A percentile compares a stretch with the other conserved stretches of the same genome.
phyloP scores from a whole-genome alignment of 108 stramenopile genomes.

The Bacterosira constricta region DNA sequence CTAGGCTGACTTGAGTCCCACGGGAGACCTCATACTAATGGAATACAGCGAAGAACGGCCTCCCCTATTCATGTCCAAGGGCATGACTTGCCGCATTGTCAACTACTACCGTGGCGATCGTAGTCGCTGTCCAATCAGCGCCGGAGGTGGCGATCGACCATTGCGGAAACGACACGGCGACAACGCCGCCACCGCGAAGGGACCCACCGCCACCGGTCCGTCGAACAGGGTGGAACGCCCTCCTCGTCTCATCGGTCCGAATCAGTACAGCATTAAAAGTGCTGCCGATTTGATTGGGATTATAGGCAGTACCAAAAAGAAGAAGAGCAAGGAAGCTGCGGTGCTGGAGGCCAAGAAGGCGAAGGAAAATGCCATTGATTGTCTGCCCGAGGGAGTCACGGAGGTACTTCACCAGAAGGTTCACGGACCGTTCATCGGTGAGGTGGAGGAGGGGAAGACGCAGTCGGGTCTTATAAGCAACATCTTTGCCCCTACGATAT shows the following conservation, averaged over 20 bases:
- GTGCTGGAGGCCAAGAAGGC: conserved; percentile 54
- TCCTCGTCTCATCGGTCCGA: conserved; percentile 68
- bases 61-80: conserved; percentile 81
- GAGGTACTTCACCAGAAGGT: conserved; percentile 83
- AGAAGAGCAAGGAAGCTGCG: conserved; percentile 44
- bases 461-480: conserved; percentile 81
- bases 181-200: conserved; percentile 40
- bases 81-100: conserved; percentile 84
- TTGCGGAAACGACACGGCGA: conserved; percentile 71
- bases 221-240: conserved; percentile 54
- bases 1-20: conserved; percentile 68
- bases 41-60: conserved; percentile 89
- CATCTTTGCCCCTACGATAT: conserved; percentile 88
- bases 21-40: conserved; percentile 77
- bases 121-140: conserved; percentile 78
- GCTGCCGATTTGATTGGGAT: conserved; percentile 82
- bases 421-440: conserved; percentile 89
- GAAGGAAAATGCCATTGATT: conserved; percentile 55
- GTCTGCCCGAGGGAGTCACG: conserved; percentile 88
- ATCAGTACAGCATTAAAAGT: conserved; percentile 53
- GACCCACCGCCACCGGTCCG: conserved; percentile 22
- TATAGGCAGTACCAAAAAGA: conserved; percentile 55
- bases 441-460: conserved; percentile 82
- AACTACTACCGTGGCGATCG: conserved; percentile 91
- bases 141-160: conserved; percentile 89